A percentile compares a stretch with the other conserved stretches of the same genome.
phyloP scores from a whole-genome alignment of 2,329 filamentous ascomycete species.

The Colletotrichum sp. region DNA sequence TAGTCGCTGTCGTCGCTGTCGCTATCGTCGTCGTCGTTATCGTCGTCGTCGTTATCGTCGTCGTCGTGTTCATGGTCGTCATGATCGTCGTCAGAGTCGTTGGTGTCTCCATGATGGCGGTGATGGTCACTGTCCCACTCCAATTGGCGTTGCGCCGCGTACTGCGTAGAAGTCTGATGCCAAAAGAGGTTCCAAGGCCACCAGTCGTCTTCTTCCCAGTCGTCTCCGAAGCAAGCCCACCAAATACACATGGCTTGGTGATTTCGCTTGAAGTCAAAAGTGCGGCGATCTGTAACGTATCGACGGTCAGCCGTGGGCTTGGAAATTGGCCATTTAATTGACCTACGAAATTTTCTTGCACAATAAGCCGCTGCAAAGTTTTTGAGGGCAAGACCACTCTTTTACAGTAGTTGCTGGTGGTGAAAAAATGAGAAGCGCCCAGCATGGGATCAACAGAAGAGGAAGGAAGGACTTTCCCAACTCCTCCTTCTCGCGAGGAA shows the following conservation, averaged over 20 bases:
- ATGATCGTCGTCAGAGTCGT: not conserved
- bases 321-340: not conserved
- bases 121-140: not conserved
- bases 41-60: not conserved
- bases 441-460: not conserved
- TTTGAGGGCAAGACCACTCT: not conserved
- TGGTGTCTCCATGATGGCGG: not conserved
- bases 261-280: not conserved
- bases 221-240: not conserved
- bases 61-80: not conserved
- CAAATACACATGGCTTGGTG: not conserved
- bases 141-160: not conserved
- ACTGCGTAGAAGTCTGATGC: not conserved
- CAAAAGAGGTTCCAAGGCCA: not conserved
- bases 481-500: not conserved
- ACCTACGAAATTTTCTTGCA: not conserved
- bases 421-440: not conserved
- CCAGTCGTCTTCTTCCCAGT: not conserved
- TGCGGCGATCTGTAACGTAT: not conserved
- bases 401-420: not conserved
- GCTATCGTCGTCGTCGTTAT: not conserved
- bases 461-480: not conserved
- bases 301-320: accelerated
- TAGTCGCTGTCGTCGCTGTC: not conserved
- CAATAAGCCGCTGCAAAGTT: not conserved